Evolutionary conservation across 2,329 filamentous ascomycete species (phyloP).

Genomic region (Exophiala dermatitidis): DNA sequence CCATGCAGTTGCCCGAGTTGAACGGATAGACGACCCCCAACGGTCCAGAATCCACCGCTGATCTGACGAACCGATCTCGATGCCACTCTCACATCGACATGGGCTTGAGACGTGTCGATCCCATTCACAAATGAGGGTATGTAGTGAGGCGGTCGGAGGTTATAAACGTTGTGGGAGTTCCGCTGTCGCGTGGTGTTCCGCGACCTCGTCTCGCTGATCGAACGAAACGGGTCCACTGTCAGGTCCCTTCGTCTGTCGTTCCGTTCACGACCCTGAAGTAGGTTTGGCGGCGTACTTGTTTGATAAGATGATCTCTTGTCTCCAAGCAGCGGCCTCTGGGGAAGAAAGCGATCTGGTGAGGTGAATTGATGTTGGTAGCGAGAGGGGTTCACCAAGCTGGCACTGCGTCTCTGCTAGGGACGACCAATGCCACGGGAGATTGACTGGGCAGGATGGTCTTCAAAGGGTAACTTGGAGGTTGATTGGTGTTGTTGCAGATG

Average conservation of each 20-base stretch:
- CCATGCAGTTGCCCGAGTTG: conserved; percentile 39
- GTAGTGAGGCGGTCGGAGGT: conserved; percentile 20
- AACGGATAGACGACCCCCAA: conserved; percentile 61
- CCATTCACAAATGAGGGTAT: conserved; percentile 30
- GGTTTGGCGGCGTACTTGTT: conserved; percentile 41
- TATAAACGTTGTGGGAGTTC: conserved; percentile 12
- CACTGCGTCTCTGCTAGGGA: conserved; percentile 21
- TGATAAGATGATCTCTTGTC: conserved; percentile 39
- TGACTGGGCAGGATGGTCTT: conserved; percentile 9
- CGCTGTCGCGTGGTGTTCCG: conserved; percentile 15
- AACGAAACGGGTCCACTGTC: conserved; percentile 48
- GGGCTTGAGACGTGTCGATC: conserved; percentile 47
- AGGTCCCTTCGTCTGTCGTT: conserved; percentile 39
- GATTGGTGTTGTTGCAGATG: conserved; percentile 12
- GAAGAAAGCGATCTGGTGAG: conserved; percentile 52
- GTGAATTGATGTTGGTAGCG: conserved; percentile 23
- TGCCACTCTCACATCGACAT: conserved; percentile 28
- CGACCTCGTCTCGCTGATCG: conserved; percentile 31
- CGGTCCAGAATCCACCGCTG: conserved; percentile 69
- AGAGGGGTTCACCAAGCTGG: conserved; percentile 10
- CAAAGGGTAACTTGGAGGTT: conserved; percentile 7
- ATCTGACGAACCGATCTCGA: conserved; percentile 40
- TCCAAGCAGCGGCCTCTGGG: conserved; percentile 13
- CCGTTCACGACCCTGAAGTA: conserved; percentile 37
- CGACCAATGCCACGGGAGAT: not conserved